Evolutionary conservation across 495 filamentous ascomycete species (phyloP), one percentile per base, ranked within the genome.

Genomic region (Neurospora tetrasperma): DNA sequence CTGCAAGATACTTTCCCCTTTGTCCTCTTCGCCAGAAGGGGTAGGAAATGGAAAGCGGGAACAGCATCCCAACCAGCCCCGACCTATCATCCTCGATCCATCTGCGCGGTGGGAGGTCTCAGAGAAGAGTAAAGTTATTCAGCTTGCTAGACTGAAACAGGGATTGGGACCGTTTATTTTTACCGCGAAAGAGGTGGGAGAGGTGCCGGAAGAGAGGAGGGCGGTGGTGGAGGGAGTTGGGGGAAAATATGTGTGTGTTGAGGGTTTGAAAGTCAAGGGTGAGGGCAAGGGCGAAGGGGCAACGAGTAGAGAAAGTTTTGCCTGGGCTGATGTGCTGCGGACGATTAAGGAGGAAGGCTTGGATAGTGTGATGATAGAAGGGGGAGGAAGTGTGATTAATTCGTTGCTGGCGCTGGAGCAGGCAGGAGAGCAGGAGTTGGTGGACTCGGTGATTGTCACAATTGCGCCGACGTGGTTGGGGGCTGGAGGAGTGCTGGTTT

Each of bases 401-500:
- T 88, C 90, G 70, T 83, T 97, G 16, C 82, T 97, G 20, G 83
- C 84, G 43, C 80, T 84, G 18, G 85, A 87, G 70, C 54, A 66
- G 1, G 54, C 12, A 2, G 54, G 54, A 35, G 89, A 92, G 73
- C 81, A 86, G n/a, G 78, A 80, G 62, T 83, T 94, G 31, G 86
- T 97, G 69, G 85, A 89, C 75, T 89, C 89, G 12, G 89, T 97
- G 31, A 88, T 97, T 74, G 85, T 96, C 72, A 97, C 94, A 0
- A 87, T 97, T 74, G 93, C 94, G 3, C 94, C 94, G 3, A 91
- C 88, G 4, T 97, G 92, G 85, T 84, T 97, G 7, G 94, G 94
- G 18, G 83, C 86, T 72, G 92, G 92, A 1, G 93, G 94, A 6
- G 92, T 96, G 27, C 84, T 86, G 7, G 90, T 96, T 38, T 87